Base-by-base conservation (phyloP, 371 early-diverging fungal genomes). In the Syncephalastrum monosporum region DNA sequence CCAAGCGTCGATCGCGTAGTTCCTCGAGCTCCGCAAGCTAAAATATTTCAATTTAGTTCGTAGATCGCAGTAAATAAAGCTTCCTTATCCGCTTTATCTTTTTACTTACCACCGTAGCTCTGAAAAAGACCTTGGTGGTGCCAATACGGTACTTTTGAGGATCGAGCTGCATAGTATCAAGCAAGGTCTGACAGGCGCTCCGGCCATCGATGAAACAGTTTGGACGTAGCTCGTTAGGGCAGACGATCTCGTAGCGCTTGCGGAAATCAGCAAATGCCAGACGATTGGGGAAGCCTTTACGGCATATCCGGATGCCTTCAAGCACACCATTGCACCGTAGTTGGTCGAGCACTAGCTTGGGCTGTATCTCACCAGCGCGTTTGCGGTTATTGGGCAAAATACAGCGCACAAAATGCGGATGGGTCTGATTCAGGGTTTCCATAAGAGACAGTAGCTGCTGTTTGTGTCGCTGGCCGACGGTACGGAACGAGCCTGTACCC, bases 341-440 rank as follows among this genome's bases (percentile, higher is more conserved):
- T 71, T 99, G 99, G 53, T 98, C 93, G 13, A 99, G 78, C 0
- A 99, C 97, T 21, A 96, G 74, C 10, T 83, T 82, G 24, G 89
- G 82, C 57, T 96, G 76, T 45, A 99, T 83, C 60, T 85, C 86
- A 10, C 91, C 91, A 0, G 95, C 78, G 41, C 84, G 85, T 75
- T 99, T 99, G 42, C 95, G 92, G 27, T 90, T 79, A 72, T 99
- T 99, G 7, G 99, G 99, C 44, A 99, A 72, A 55, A 99, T 99
- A 82, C 99, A 99, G 42, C 99, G 93, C 12, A 99, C 99, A 84
- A 99, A 99, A 76, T 99, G 99, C 5, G 99, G 99, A 52, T 93
- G 83, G 0, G 99, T 99, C 27, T 85, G 81, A 63, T 91, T 84
- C 3, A 99, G 81, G 58, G 93, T 92, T 12, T 83, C 79, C 97